Evolutionary conservation across 768 basidiomycete species (phyloP), one percentile per base, ranked within the genome.

Genomic region (Russula sp.): DNA sequence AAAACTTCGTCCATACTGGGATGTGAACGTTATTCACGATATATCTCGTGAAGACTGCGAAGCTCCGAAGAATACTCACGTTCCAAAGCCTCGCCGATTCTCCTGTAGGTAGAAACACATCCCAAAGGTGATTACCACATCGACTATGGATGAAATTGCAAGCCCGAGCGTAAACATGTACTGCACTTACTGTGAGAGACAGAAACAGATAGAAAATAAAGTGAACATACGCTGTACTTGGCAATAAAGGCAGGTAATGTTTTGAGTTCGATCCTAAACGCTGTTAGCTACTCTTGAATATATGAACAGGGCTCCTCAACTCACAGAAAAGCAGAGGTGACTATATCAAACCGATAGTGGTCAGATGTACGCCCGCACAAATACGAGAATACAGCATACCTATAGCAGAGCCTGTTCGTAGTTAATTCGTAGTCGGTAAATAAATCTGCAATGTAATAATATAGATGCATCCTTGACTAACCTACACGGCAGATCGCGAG

Each of bases 21-120:
- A 28, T 34, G 32, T 3, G 22, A 42, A 55, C 18, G 20, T 16
- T 36, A 28, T 54, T 36, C 44, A 48, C 11, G 2, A 34, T 49
- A 14, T 7, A 5, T 22, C 16, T 30, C n/a, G 26, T 30, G 11
- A 22, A 8, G 18, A 16, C 5, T 18, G 24, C 28, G 11, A 57
- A 42, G 2, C 5, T 18, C n/a, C 28, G 20, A 57, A 34, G 3
- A 42, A 40, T 14, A n/a, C 67, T 49, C 24, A 69, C 69, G 54
- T 66, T 48, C 67, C 64, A 46, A 67, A 66, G 11, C 69, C 69
- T 8, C 64, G 65, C 3, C 69, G 63, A 26, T 55, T 70, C 44
- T 51, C 62, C 34, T 70, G 69, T 7, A 70, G 46, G 54, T 66
- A 70, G 59, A 49, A 70, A 30, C 67, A 69, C 55, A 70, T 58